Percentiles rank a stretch among this genome's conserved stretches.
Evolutionary conservation across 306 rosid genomes (phyloP).

Genomic region (Cicer judaicum): DNA sequence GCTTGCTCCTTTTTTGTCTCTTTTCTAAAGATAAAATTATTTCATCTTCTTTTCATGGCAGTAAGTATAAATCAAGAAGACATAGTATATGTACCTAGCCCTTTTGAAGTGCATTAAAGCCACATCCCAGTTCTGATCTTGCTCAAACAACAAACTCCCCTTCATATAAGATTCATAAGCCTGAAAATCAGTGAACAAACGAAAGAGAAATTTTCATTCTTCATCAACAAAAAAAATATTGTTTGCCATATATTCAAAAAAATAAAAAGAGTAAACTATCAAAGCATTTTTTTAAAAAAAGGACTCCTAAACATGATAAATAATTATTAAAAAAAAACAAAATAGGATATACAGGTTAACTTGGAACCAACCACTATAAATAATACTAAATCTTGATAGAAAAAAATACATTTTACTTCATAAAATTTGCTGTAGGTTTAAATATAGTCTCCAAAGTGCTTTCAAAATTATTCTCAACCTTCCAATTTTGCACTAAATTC

Average conservation of each 20-base stretch:
- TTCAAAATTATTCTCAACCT: constrained; percentile 22
- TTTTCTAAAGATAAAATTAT: constrained; percentile 11
- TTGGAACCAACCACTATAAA: constrained; percentile 27
- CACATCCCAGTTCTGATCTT: constrained; percentile 91
- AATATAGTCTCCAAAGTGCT: constrained; percentile 1
- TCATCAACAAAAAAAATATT: constrained; percentile 18
- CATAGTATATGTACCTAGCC: constrained; percentile 71
- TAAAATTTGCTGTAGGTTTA: background rate
- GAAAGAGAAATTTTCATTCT: constrained; percentile 35
- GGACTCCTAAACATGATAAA: constrained; percentile 6
- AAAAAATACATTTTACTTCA: constrained; percentile 35
- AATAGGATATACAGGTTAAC: constrained; percentile 25
- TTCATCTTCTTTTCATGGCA: constrained; percentile 29
- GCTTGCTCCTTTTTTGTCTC: background rate
- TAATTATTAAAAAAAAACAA: constrained; percentile 29
- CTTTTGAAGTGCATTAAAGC: constrained; percentile 91
- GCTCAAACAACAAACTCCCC: constrained; percentile 94
- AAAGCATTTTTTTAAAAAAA: constrained; percentile 28
- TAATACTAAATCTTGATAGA: constrained; percentile 13
- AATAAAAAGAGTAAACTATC: background rate
- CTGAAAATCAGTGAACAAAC: constrained; percentile 52
- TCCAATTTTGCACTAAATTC: constrained; percentile 17
- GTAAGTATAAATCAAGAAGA: constrained; percentile 23
- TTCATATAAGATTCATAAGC: constrained; percentile 97
- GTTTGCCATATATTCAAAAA: background rate